These are phyloP conservation scores for Pythium pyrilobum DNA, from an alignment of 352 stramenopile species.

Conservation along the genomic window DNA sequence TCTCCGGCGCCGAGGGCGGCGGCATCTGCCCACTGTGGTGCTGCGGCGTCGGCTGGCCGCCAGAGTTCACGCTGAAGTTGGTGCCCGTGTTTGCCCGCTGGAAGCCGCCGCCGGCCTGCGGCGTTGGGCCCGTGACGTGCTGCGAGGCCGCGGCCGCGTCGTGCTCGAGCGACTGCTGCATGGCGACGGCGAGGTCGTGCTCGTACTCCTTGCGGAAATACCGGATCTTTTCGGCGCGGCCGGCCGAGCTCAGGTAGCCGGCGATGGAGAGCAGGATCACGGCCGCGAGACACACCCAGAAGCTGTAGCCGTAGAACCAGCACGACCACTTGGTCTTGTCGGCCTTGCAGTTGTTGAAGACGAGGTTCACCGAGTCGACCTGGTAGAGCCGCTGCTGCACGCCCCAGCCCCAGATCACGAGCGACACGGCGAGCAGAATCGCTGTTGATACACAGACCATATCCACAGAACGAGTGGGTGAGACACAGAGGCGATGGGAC, in stretches of 20 bases:
- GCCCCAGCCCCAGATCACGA: slow-evolving; percentile 76
- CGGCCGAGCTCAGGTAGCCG: slow-evolving; percentile 73
- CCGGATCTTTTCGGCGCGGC: slow-evolving; percentile 77
- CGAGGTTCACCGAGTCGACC: slow-evolving; percentile 73
- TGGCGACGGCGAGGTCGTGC: slow-evolving; percentile 60
- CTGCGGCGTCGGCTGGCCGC: slow-evolving; percentile 12
- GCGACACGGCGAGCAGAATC: slow-evolving; percentile 56
- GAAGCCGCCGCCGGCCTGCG: slow-evolving; percentile 7
- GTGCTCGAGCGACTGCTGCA: slow-evolving; percentile 69
- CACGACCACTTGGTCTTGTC: slow-evolving; percentile 66
- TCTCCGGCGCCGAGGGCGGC: slow-evolving; percentile 25
- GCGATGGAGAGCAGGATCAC: slow-evolving; percentile 76
- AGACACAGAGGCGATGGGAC: too few species aligned
- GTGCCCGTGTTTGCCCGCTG: slow-evolving; percentile 12
- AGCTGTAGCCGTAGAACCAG: slow-evolving; percentile 87
- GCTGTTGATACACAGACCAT: too few species aligned
- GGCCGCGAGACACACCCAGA: slow-evolving; percentile 78
- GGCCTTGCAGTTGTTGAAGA: slow-evolving; percentile 69
- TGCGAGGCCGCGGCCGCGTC: slow-evolving; percentile 28
- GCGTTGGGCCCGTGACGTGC: slow-evolving; percentile 15
- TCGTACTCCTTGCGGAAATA: slow-evolving; percentile 85
- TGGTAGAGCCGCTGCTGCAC: slow-evolving; percentile 77
- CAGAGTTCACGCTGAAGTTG: slow-evolving; percentile 9
- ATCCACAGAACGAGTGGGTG: too few species aligned
- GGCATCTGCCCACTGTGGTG: slow-evolving; percentile 1